Evolutionary conservation across 2,329 filamentous ascomycete genomes (phyloP).

Genomic region (Zelopaecilomyces penicillatus): DNA sequence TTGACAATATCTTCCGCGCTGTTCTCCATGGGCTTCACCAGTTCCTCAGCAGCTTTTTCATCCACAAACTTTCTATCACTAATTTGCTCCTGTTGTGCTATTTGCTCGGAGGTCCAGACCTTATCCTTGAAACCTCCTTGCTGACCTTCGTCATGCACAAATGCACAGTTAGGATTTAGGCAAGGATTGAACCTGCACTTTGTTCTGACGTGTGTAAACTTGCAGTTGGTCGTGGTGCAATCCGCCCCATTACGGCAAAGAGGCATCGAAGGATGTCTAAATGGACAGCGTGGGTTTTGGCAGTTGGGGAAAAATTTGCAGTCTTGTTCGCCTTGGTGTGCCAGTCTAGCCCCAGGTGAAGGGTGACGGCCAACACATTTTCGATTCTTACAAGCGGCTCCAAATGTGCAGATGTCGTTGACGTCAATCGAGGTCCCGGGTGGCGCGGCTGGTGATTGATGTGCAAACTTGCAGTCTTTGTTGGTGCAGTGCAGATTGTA

Average conservation of each 20-base stretch:
- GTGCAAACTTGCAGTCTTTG: slow-evolving; percentile 82
- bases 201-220: slow-evolving; percentile 78
- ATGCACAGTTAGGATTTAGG: slow-evolving; percentile 77
- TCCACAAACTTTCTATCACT: slow-evolving; percentile 86
- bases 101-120: slow-evolving; percentile 67
- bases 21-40: slow-evolving; percentile 52
- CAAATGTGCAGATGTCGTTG: slow-evolving; percentile 72
- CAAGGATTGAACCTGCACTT: slow-evolving; percentile 90
- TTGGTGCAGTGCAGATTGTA: slow-evolving; percentile 87
- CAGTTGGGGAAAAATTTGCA: slow-evolving; percentile 92
- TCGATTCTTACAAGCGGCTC: slow-evolving; percentile 87
- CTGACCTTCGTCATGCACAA: slow-evolving; percentile 88
- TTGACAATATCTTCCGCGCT: slow-evolving; percentile 32
- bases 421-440: slow-evolving; percentile 70
- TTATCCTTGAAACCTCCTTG: slow-evolving; percentile 78
- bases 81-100: slow-evolving; percentile 52
- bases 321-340: slow-evolving; percentile 74
- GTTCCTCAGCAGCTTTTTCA: slow-evolving; percentile 58
- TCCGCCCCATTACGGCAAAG: slow-evolving; percentile 86
- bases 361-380: slow-evolving; percentile 92
- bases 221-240: slow-evolving; percentile 74
- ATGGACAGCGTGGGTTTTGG: slow-evolving; percentile 78
- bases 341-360: slow-evolving; percentile 71
- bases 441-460: slow-evolving; percentile 86
- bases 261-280: slow-evolving; percentile 80